phyloP scores from a whole-genome alignment of 495 filamentous ascomycete species.

The Aspergillus nidulans region DNA sequence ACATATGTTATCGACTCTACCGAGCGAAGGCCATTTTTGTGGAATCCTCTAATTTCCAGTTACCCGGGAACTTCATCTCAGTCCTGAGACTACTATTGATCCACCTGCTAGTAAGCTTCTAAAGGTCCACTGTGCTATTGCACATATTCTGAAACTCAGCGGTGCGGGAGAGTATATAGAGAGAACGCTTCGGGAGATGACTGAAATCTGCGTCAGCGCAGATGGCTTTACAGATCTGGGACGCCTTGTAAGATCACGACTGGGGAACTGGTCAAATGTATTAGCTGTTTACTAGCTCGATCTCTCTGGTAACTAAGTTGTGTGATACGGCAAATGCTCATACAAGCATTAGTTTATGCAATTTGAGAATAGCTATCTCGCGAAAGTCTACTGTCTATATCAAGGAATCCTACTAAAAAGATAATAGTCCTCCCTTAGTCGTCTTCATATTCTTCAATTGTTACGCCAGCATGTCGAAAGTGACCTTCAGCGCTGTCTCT shows the following conservation, averaged over 20 bases:
- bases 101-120: conserved; percentile 29
- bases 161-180: conserved; percentile 6
- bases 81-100: conserved; percentile 24
- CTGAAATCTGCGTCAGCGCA: neutral
- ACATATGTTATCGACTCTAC: conserved; percentile 26
- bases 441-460: neutral
- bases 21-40: conserved; percentile 19
- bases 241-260: neutral
- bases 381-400: too few species aligned
- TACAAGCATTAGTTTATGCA: too few species aligned
- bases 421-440: too few species aligned
- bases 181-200: neutral
- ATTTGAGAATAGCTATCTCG: too few species aligned
- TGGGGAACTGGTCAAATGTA: neutral
- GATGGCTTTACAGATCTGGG: conserved; percentile 2
- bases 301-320: too few species aligned
- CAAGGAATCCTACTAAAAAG: neutral
- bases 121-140: conserved; percentile 29
- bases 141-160: conserved; percentile 17
- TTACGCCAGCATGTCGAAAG: conserved; percentile 19
- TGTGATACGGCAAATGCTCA: too few species aligned
- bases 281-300: neutral
- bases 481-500: conserved; percentile 19
- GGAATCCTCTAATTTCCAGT: conserved; percentile 25
- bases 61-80: conserved; percentile 22